Evolutionary conservation across 73 alveolate species (phyloP).

Genomic region (Uronychia setigera): DNA sequence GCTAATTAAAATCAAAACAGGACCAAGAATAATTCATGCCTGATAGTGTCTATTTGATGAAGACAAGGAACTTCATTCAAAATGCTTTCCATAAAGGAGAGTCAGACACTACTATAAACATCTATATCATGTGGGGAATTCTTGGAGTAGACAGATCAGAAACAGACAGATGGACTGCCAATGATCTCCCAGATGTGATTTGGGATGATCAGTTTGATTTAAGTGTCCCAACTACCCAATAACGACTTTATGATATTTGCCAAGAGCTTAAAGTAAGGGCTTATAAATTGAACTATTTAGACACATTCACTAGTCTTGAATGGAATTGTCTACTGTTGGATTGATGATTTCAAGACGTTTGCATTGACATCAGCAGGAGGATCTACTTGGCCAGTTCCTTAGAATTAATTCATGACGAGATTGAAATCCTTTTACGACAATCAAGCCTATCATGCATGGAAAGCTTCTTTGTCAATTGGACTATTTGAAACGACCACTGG

Average conservation of each 20-base stretch:
- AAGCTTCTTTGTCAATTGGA: background rate
- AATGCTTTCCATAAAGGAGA: constrained; percentile 1
- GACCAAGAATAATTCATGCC: background rate
- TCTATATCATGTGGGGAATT: constrained; percentile 9
- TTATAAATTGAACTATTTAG: too few species aligned
- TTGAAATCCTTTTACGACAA: background rate
- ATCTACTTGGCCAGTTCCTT: constrained; percentile 2
- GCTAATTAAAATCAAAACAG: background rate
- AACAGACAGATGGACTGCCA: background rate
- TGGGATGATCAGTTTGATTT: constrained; percentile 31
- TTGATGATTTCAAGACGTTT: constrained; percentile 1
- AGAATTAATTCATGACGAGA: background rate
- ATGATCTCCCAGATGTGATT: background rate
- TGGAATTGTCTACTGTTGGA: constrained; percentile 6
- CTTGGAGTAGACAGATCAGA: background rate
- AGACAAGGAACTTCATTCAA: background rate
- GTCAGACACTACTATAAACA: background rate
- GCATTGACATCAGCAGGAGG: too few species aligned
- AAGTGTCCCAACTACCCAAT: constrained; percentile 10
- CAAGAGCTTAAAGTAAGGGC: background rate
- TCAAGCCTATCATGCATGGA: background rate
- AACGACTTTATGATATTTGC: constrained; percentile 9
- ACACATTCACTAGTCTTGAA: constrained; percentile 9
- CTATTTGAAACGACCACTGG: background rate
- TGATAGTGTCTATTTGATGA: background rate